Percentiles rank a stretch among this genome's conserved stretches.
Evolutionary conservation across 2,329 filamentous ascomycete genomes (phyloP).

Genomic region (Botryotinia calthae): DNA sequence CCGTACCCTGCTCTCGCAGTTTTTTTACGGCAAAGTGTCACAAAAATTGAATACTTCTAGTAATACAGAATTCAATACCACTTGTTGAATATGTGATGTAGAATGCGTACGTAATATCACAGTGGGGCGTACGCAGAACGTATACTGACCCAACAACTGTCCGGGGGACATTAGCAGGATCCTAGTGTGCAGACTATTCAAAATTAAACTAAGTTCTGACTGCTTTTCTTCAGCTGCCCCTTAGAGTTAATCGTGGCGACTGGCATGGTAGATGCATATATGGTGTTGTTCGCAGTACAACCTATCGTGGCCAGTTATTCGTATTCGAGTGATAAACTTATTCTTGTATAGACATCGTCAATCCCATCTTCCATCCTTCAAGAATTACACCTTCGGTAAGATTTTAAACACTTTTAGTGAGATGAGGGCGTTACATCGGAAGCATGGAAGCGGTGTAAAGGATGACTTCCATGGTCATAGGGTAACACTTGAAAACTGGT

Average conservation of each 20-base stretch:
- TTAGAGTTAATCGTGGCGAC: not conserved
- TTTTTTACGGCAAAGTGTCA: too few species aligned
- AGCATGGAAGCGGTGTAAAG: not conserved
- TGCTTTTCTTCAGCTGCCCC: not conserved
- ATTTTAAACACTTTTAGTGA: not conserved
- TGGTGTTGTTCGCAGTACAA: not conserved
- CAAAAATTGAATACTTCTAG: not conserved
- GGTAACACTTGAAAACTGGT: not conserved
- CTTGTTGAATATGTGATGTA: not conserved
- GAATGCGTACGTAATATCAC: not conserved
- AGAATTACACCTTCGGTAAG: not conserved
- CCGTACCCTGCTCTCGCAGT: too few species aligned
- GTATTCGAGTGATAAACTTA: not conserved
- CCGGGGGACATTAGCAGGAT: not conserved
- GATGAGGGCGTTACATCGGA: not conserved
- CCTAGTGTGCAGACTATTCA: not conserved
- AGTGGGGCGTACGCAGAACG: not conserved
- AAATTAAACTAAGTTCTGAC: not conserved
- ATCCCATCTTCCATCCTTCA: not conserved
- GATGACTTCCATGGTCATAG: not conserved
- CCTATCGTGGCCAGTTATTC: not conserved
- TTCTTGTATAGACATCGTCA: not conserved
- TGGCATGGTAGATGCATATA: not conserved
- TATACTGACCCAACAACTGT: not conserved
- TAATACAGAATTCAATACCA: not conserved